A percentile compares a stretch with the other conserved stretches of the same genome.
These are phyloP conservation scores for Cornus suecica DNA, from an alignment of 148 eudicot species.

Conservation along the genomic window DNA sequence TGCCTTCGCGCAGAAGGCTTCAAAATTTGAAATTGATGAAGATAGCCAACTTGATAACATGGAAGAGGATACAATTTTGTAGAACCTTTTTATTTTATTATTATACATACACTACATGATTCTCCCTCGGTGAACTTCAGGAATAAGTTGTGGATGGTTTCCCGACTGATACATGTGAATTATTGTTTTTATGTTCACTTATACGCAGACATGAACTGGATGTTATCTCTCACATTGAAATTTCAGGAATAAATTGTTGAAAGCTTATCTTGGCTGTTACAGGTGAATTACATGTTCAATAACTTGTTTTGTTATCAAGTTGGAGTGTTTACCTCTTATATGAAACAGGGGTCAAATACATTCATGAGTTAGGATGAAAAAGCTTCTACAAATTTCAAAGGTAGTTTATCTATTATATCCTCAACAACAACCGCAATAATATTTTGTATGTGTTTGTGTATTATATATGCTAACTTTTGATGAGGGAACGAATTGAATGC, in stretches of 20 bases:
- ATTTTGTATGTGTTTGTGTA: too few species aligned
- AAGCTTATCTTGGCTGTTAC: not conserved
- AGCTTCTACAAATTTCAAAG: too few species aligned
- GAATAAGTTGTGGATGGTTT: not conserved
- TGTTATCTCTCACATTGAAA: not conserved
- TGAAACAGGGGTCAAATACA: too few species aligned
- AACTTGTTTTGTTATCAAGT: not conserved
- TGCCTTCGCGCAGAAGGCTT: constrained; percentile 97
- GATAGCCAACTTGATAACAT: not conserved
- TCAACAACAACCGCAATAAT: too few species aligned
- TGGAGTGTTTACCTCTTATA: not conserved
- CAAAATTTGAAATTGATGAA: constrained; percentile 44
- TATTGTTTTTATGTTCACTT: not conserved
- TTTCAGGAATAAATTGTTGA: not conserved
- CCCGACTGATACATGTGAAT: not conserved
- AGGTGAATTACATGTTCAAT: not conserved
- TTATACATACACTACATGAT: not conserved
- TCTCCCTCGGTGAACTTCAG: not conserved
- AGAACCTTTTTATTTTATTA: not conserved
- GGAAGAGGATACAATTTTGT: constrained; percentile 13
- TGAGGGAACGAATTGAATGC: too few species aligned
- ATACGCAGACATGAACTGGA: not conserved
- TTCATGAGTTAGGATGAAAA: too few species aligned
- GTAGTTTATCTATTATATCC: too few species aligned
- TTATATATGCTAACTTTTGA: too few species aligned